Evolutionary conservation across 768 basidiomycete genomes (phyloP).

Genomic region (Dictyophora rubrovolvata): DNA sequence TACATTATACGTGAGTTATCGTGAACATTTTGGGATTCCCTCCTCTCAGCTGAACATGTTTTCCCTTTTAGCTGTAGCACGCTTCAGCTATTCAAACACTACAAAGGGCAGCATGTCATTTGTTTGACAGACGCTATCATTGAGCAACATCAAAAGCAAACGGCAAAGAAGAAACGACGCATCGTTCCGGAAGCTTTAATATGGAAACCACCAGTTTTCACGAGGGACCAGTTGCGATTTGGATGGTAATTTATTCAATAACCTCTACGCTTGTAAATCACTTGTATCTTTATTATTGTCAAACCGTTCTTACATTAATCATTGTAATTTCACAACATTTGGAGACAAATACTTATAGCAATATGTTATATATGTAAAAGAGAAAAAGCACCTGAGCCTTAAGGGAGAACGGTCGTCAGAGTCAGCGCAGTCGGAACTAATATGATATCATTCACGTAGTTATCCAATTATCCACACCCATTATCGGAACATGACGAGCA

Average conservation of each 20-base stretch:
- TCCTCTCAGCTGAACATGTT: conserved; percentile 5
- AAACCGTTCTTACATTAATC: neutral
- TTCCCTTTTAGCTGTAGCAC: conserved; percentile 66
- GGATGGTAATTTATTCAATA: conserved; percentile 29
- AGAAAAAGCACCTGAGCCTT: too few relatives aligned
- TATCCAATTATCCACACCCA: too few relatives aligned
- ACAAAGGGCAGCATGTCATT: conserved; percentile 90
- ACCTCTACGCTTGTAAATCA: neutral
- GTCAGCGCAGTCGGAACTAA: too few relatives aligned
- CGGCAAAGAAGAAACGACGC: conserved; percentile 63
- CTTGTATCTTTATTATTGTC: neutral
- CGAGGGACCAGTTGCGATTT: conserved; percentile 80
- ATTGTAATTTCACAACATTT: neutral
- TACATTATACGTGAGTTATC: conserved; percentile 90
- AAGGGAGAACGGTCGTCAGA: too few relatives aligned
- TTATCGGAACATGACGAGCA: too few relatives aligned
- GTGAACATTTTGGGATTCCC: neutral
- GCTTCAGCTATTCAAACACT: conserved; percentile 89
- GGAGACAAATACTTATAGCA: too few relatives aligned
- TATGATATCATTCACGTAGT: too few relatives aligned
- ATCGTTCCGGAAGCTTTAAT: conserved; percentile 72
- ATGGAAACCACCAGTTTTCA: conserved; percentile 96
- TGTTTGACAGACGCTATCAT: conserved; percentile 84
- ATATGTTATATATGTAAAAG: too few relatives aligned
- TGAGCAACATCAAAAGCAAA: conserved; percentile 81